Percentiles rank a stretch among this genome's conserved stretches.
These are phyloP conservation scores for Heliamphora exappendiculata DNA, from an alignment of 148 eudicot genomes.

Conservation along the genomic window DNA sequence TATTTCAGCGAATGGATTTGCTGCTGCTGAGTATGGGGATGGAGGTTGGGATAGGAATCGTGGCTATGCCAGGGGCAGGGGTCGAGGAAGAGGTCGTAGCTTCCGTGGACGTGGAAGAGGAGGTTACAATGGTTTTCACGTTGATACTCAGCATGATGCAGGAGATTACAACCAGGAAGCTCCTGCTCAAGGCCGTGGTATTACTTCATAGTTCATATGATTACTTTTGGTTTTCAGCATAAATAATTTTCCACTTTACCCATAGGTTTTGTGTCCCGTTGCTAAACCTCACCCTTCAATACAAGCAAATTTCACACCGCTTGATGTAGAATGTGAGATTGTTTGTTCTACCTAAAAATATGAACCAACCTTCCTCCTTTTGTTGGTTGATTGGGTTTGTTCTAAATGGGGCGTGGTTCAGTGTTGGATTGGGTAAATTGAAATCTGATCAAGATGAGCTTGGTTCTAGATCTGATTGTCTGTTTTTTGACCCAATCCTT, in stretches of 20 bases:
- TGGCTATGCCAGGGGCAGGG: constrained; percentile 67
- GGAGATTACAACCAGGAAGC: constrained; percentile 56
- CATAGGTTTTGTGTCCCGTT: background rate
- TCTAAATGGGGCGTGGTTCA: background rate
- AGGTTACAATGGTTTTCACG: constrained; percentile 51
- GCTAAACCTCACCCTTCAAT: background rate
- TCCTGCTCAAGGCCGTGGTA: constrained; percentile 49
- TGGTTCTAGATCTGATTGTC: background rate
- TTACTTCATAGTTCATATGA: background rate
- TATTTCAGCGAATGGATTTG: constrained; percentile 60
- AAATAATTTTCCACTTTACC: background rate
- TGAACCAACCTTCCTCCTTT: background rate
- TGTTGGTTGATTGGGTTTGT: background rate
- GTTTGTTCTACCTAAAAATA: background rate
- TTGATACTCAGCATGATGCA: constrained; percentile 41
- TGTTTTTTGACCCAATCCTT: background rate
- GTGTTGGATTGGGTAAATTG: background rate
- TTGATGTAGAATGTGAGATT: background rate
- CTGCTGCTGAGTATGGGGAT: constrained; percentile 58
- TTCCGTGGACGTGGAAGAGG: constrained; percentile 66
- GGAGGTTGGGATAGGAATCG: constrained; percentile 74
- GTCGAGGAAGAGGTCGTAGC: constrained; percentile 73
- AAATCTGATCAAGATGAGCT: background rate
- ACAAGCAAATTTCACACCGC: background rate
- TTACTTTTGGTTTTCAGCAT: background rate